Base-by-base conservation (phyloP, 2,329 filamentous ascomycete species). In the Botryosphaeria dothidea region DNA sequence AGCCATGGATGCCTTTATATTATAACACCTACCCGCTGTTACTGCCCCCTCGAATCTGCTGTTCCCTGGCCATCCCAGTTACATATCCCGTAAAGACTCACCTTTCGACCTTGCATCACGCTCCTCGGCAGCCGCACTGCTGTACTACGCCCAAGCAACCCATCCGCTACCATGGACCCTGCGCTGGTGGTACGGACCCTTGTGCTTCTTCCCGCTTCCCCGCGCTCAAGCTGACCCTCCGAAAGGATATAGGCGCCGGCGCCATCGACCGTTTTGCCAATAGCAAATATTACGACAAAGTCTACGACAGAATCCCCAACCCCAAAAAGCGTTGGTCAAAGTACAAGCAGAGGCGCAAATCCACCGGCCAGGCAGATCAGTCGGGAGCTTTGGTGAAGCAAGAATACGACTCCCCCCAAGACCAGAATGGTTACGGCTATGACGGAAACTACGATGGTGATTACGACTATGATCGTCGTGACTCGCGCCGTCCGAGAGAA, bases 281-380 rank as follows among this genome's bases (percentile, higher is more conserved):
- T 34, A 65, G 63, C 63, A 65, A 61, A 34, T 56, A 61, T 25
- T 65, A 60, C 19, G 63, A 65, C 25, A 49, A 45, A 27, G 27
- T 60, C 25, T 65, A 65, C 46, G 46, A 61, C 45, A 31, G 46
- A 17, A 61, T 61, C 7, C 63, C 63, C 9, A 49, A 58, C n/a
- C 54, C 62, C 29, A 64, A 64, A 41, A 45, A 54, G 17, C 61
- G 61, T 2, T 46, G 29, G 19, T 58, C 52, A 27, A 48, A 49
- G 41, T 46, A 41, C 19, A 49, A 25, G 62, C 62, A 65, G n/a
- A 64, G 61, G 48, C 61, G 61, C 49, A 52, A 54, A 19, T 54
- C 48, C n/a, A 23, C 38, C 3, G 61, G 61, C 48, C 61, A 64
- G n/a, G 49, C 36, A 34, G 61, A 64, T 25, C 38, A 46, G 23